Evolutionary conservation across 2,329 filamentous ascomycete genomes (phyloP), one percentile per base, ranked within the genome.

Genomic region (Cladophialophora chaetospira): DNA sequence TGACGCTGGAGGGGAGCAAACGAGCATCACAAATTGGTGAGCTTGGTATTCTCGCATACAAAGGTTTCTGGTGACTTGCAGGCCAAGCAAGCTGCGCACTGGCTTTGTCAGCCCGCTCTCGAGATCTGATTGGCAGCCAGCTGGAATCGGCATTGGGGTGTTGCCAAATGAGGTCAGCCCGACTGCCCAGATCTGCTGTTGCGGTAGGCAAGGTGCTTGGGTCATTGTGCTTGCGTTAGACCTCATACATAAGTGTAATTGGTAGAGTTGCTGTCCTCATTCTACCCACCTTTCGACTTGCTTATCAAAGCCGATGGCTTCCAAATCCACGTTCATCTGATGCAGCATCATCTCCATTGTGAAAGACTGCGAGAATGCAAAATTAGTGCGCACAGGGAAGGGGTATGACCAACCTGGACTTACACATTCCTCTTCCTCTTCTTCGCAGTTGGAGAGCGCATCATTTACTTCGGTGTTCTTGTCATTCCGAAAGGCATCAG

Each of bases 281-380:
- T 77, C 77, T 48, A 78, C 71, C 86, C 86, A 88, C 67, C 75
- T 74, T 67, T 86, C 81, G 51, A 73, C 69, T 10, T 74, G 69
- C 56, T 77, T 76, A 69, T 87, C 83, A 68, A 82, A 88, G 4
- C 85, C 86, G 62, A 89, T 85, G n/a, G 82, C 67, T 46, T 78
- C 73, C 3, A 82, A 70, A 53, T 87, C 83, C 55, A 88, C 81
- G 65, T 87, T 85, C 57, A 88, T 72, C 26, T 79, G 83, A 62
- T 79, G 80, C 13, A 89, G 76, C 86, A 88, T 88, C 79, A 83
- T 83, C 45, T 81, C 83, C 80, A 89, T 86, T 10, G 84, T 87
- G 65, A 88, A 88, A 10, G 79, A 80, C 83, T 85, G 63, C 29
- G 5, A 17, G 17, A 21, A 21, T 35, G 49, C 57, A 53, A 51